Percentiles rank a stretch among this genome's conserved stretches.
Evolutionary conservation across 1,284 basidiomycete species (phyloP).

Genomic region (Butyriboletus pseudospeciosus): DNA sequence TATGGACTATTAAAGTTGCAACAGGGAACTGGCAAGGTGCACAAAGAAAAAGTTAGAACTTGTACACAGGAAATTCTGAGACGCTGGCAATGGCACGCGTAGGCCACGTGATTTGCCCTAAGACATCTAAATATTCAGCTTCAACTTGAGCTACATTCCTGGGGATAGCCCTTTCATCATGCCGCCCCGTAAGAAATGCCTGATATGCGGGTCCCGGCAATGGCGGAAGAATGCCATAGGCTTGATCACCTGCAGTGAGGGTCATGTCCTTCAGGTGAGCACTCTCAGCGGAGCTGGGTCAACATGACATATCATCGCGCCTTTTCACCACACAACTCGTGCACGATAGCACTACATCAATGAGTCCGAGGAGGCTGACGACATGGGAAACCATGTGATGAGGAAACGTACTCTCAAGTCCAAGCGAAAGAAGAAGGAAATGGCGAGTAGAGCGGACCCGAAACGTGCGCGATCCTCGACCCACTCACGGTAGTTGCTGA

Average conservation of each 20-base stretch:
- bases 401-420: conserved; percentile 61
- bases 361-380: conserved; percentile 60
- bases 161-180: conserved; percentile 30
- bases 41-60: neutral
- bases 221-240: conserved; percentile 77
- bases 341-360: conserved; percentile 64
- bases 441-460: conserved; percentile 49
- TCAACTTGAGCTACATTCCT: neutral
- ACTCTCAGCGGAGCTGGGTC: neutral
- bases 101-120: neutral
- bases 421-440: conserved; percentile 46
- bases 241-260: conserved; percentile 69
- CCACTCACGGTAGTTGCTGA: neutral
- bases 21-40: neutral
- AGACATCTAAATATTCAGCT: neutral
- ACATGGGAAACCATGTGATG: conserved; percentile 55
- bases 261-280: conserved; percentile 70
- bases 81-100: neutral
- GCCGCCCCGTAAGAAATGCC: conserved; percentile 58
- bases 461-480: conserved; percentile 41
- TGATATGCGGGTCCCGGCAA: conserved; percentile 67
- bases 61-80: neutral
- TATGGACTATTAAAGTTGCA: neutral
- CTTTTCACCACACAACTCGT: neutral
- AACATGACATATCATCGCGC: neutral